Conservation (phyloP, 2,329 filamentous ascomycete species). For the Venturia aucupariae region DNA sequence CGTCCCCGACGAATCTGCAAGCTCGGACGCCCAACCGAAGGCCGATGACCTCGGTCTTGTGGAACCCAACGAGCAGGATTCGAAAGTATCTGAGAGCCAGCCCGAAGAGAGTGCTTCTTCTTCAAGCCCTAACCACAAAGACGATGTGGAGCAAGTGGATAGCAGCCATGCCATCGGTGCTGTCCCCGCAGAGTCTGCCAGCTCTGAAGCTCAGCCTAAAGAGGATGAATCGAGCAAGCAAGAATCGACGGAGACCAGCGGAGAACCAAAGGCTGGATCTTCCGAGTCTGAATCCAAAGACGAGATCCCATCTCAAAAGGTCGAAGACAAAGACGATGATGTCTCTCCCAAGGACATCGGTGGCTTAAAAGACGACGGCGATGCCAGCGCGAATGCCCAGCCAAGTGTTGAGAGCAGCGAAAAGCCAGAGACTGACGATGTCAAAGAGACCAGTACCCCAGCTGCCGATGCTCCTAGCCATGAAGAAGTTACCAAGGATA, state of each 20-base stretch:
- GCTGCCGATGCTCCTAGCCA: background rate
- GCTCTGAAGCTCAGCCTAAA: background rate
- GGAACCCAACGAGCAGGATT: background rate
- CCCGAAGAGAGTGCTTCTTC: background rate
- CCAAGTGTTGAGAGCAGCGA: background rate
- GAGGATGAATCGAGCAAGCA: background rate
- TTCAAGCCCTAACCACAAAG: background rate
- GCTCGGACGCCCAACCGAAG: background rate
- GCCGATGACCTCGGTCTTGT: background rate
- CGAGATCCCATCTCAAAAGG: background rate
- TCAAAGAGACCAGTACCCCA: background rate
- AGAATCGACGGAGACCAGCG: background rate
- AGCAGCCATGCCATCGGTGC: background rate
- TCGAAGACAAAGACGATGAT: background rate
- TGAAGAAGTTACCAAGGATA: background rate
- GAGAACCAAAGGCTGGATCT: background rate
- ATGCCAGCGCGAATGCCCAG: background rate
- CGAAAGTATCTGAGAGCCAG: background rate
- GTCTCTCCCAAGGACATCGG: background rate
- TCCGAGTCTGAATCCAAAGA: background rate
- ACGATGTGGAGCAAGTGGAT: background rate
- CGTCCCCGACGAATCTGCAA: background rate
- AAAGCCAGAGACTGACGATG: background rate
- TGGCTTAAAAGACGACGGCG: background rate
- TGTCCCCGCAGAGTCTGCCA: background rate